Base-by-base conservation (phyloP, 345 rosid species). In the Gossypium rotundifolium region DNA sequence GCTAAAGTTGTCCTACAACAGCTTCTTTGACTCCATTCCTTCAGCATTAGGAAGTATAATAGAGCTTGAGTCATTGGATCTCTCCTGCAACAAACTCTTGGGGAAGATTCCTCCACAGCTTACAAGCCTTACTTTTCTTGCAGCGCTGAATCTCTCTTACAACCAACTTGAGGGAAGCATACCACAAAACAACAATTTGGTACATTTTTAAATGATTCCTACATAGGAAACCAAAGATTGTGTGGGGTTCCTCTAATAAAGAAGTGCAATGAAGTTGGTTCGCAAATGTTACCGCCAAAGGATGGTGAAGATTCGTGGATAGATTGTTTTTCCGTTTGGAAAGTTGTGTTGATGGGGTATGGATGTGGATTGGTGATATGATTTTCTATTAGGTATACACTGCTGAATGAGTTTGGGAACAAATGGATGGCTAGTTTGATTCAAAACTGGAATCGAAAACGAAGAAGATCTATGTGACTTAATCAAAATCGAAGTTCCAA, bases 71-170 rank as follows among this genome's bases (percentile, higher is more conserved):
- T 63, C 13, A 46, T 46, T 46, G 14, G 49, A 46, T 78, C 71
- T 81, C 23, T 78, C 81, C 0, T 27, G 16, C 0, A 81, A 81
- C 70, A 40, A 67, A 18, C 62, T 81, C 9, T 72, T 70, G 0
- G 75, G 84, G 2, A 52, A 71, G 20, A 81, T 81, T 14, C 81
- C 80, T 54, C 69, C 1, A 12, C 13, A 64, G 27, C 71, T 80
- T 40, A 38, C 42, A 46, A 44, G 25, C 2, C 2, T 60, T 48
- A 7, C 49, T 27, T 3, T 76, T 70, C 27, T 33, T 33, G 38
- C 38, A 33, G 6, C 0, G 0, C 1, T 33, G 38, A 33, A 33
- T 4, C 38, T 33, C 38, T 33, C 38, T 33, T 33, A 33, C 38
- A 33, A 33, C 38, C 38, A 4, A 33, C 38, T 33, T 33, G 38